Percentiles rank a stretch among this genome's conserved stretches.
Evolutionary conservation across 2,329 filamentous ascomycete genomes (phyloP).

Genomic region (Nannizziopsis arthrosporioides): DNA sequence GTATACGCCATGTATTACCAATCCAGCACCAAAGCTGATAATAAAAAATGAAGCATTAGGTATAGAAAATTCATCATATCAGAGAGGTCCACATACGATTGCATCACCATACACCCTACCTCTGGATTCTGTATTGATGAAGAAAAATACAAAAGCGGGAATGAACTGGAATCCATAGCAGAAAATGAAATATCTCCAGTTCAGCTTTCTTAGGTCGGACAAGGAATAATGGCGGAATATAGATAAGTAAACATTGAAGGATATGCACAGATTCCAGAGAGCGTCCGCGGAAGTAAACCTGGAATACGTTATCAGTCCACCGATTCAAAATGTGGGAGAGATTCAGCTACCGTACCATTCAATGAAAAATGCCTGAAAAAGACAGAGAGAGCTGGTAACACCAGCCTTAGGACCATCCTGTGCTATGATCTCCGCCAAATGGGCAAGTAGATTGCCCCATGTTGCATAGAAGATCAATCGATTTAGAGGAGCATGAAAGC

Average conservation of each 20-base stretch:
- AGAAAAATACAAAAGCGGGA: slow-evolving; percentile 56
- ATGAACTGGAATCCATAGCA: slow-evolving; percentile 66
- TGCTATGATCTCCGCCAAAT: slow-evolving; percentile 64
- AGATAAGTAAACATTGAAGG: slow-evolving; percentile 69
- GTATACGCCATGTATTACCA: slow-evolving; percentile 51
- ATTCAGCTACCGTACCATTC: slow-evolving; percentile 53
- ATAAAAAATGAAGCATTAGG: not conserved
- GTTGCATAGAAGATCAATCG: slow-evolving; percentile 73
- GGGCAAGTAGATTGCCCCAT: slow-evolving; percentile 67
- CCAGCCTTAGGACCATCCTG: slow-evolving; percentile 44
- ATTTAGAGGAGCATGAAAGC: slow-evolving; percentile 47
- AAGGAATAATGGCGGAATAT: slow-evolving; percentile 65
- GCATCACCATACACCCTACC: slow-evolving; percentile 62
- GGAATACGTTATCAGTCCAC: not conserved
- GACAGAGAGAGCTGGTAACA: slow-evolving; percentile 50
- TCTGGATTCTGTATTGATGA: slow-evolving; percentile 43
- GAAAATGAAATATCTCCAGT: slow-evolving; percentile 55
- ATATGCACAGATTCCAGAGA: slow-evolving; percentile 70
- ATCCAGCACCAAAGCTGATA: slow-evolving; percentile 72
- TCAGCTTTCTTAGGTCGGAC: slow-evolving; percentile 51
- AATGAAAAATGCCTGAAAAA: slow-evolving; percentile 66
- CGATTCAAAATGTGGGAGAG: not conserved
- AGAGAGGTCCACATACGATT: slow-evolving; percentile 33
- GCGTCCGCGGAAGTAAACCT: slow-evolving; percentile 71
- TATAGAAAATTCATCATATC: not conserved